Conservation (phyloP, 495 filamentous ascomycete species). For the Tetracladium marchalianum region DNA sequence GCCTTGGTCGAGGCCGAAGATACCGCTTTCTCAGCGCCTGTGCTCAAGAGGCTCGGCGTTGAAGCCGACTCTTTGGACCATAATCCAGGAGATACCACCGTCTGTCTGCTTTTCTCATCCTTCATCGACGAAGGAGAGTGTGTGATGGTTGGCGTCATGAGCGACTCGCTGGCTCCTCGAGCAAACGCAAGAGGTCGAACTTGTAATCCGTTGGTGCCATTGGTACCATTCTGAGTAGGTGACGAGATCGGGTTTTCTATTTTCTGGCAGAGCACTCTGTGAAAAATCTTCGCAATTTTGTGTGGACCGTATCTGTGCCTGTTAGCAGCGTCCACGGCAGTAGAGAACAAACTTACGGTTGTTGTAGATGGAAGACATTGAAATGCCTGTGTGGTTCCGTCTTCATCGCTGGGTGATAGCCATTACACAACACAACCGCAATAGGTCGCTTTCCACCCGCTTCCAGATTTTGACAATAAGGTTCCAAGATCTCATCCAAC, state of each 20-base stretch:
- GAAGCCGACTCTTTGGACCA: conserved; percentile 15
- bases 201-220: no score
- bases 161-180: no score
- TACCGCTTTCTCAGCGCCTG: conserved; percentile 14
- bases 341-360: conserved; percentile 22
- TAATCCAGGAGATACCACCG: conserved; percentile 8
- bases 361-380: conserved; percentile 18
- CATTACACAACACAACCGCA: conserved; percentile 19
- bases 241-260: no score
- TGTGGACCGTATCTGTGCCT: conserved; percentile 40
- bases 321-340: conserved; percentile 6
- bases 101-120: background rate
- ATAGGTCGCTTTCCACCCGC: conserved; percentile 16
- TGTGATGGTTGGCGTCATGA: no score
- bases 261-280: conserved; percentile 8
- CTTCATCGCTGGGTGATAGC: conserved; percentile 12
- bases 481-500: conserved; percentile 16
- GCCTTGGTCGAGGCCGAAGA: conserved; percentile 2
- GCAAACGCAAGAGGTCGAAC: no score
- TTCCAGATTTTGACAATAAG: conserved; percentile 4
- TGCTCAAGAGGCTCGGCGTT: conserved; percentile 4
- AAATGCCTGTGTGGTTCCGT: conserved; percentile 5
- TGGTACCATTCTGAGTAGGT: no score
- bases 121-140: no score
- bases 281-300: conserved; percentile 49